Conservation (phyloP, 768 basidiomycete species). For the Auriscalpium orientale region DNA sequence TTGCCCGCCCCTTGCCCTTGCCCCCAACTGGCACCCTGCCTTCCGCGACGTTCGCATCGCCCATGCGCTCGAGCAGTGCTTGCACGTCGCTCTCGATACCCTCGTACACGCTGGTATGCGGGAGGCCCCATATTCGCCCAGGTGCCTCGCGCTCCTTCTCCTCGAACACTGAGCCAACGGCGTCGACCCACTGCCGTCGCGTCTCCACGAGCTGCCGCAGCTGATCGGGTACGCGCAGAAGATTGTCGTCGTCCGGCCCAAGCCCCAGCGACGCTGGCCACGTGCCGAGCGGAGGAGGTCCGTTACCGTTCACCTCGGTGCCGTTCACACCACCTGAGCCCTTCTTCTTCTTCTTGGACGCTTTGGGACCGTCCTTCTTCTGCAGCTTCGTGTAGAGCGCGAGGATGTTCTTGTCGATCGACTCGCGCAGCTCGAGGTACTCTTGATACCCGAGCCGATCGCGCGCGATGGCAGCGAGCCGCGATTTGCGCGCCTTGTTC, state of each 20-base stretch:
- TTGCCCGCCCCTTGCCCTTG: constrained; percentile 46
- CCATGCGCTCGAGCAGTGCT: constrained; percentile 24
- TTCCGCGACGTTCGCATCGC: constrained; percentile 17
- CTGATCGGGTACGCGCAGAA: constrained; percentile 56
- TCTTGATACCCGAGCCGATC: constrained; percentile 90
- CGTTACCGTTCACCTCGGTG: constrained; percentile 18
- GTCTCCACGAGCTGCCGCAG: constrained; percentile 68
- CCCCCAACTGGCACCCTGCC: constrained; percentile 30
- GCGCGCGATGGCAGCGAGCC: constrained; percentile 68
- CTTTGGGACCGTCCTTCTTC: constrained; percentile 72
- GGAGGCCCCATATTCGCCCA: constrained; percentile 74
- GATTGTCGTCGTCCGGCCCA: constrained; percentile 58
- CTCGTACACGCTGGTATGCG: constrained; percentile 64
- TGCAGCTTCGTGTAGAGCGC: constrained; percentile 70
- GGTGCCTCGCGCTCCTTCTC: constrained; percentile 56
- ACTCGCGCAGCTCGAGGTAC: constrained; percentile 77
- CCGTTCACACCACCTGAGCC: constrained; percentile 16
- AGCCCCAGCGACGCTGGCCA: constrained; percentile 69
- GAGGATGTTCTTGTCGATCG: constrained; percentile 80
- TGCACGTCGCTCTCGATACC: constrained; percentile 64
- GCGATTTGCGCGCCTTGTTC: constrained; percentile 77
- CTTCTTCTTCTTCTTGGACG: constrained; percentile 62
- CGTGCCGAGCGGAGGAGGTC: constrained; percentile 34
- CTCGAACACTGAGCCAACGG: constrained; percentile 69
- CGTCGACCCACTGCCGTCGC: constrained; percentile 71